A percentile compares a stretch with the other conserved stretches of the same genome.
Evolutionary conservation across 306 rosid genomes (phyloP).

Genomic region (Astragalus glycyphyllos): DNA sequence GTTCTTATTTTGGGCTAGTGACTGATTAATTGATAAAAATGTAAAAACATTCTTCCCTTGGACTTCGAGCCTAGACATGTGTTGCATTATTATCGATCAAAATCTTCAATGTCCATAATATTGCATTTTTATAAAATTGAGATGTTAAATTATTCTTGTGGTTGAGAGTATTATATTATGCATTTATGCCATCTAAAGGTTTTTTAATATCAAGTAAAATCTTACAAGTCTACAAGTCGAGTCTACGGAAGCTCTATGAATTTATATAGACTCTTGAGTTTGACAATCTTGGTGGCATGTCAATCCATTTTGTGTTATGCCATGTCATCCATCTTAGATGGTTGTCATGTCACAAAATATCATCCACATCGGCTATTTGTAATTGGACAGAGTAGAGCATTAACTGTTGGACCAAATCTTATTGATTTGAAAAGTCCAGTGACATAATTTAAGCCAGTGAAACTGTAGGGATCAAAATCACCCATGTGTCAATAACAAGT

Average conservation of each 20-base stretch:
- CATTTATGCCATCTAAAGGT: background rate
- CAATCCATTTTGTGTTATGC: background rate
- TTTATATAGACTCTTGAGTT: background rate
- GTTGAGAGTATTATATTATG: background rate
- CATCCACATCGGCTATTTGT: background rate
- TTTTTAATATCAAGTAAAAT: background rate
- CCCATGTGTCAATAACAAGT: conserved; percentile 6
- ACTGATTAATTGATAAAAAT: background rate
- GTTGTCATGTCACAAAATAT: background rate
- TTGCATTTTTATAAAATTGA: background rate
- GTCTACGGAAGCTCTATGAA: too few relatives aligned
- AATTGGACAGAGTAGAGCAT: background rate
- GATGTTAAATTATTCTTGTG: background rate
- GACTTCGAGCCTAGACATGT: background rate
- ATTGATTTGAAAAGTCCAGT: background rate
- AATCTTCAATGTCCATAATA: background rate
- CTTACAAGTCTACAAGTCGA: background rate
- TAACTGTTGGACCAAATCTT: background rate
- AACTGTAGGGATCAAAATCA: background rate
- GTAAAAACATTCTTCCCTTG: background rate
- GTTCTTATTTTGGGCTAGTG: background rate
- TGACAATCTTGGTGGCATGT: background rate
- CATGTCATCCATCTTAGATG: background rate
- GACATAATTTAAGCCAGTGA: background rate
- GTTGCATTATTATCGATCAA: background rate